Percentiles rank a stretch among this genome's conserved stretches.
phyloP scores from a whole-genome alignment of 2,329 filamentous ascomycete genomes.

The Penicillium sp. region DNA sequence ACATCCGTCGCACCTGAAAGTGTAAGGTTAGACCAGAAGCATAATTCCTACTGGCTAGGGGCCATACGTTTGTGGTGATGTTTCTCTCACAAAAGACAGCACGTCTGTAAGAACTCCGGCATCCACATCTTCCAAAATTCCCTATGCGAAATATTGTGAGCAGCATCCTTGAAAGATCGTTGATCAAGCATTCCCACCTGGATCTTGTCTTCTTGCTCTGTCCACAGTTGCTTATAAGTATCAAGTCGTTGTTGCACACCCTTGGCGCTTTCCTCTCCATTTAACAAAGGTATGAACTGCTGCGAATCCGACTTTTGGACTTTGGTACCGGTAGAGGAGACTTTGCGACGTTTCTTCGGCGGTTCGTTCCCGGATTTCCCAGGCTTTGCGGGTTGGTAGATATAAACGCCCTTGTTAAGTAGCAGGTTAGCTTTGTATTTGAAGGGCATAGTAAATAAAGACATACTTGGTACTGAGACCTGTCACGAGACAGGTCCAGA shows the following conservation, averaged over 20 bases:
- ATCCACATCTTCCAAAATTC: slow-evolving; percentile 45
- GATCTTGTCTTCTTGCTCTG: slow-evolving; percentile 43
- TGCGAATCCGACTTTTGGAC: slow-evolving; percentile 16
- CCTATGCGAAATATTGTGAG: slow-evolving; percentile 24
- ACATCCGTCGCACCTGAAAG: slow-evolving; percentile 40
- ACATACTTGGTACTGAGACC: slow-evolving; percentile 36
- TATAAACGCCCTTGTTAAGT: slow-evolving; percentile 60
- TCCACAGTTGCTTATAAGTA: slow-evolving; percentile 46
- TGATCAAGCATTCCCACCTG: slow-evolving; percentile 30
- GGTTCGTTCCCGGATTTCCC: slow-evolving; percentile 42
- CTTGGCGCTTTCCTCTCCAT: slow-evolving; percentile 40
- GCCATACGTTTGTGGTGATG: slow-evolving; percentile 42
- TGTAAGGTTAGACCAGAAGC: slow-evolving; percentile 14
- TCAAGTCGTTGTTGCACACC: slow-evolving; percentile 41
- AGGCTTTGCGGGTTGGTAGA: slow-evolving; percentile 60
- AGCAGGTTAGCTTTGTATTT: slow-evolving; percentile 20
- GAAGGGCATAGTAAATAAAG: not conserved
- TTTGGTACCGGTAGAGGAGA: slow-evolving; percentile 44
- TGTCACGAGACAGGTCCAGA: slow-evolving; percentile 30
- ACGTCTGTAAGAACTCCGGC: slow-evolving; percentile 44
- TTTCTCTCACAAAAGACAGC: slow-evolving; percentile 40
- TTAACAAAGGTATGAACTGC: slow-evolving; percentile 45
- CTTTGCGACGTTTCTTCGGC: slow-evolving; percentile 63
- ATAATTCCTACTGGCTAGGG: not conserved
- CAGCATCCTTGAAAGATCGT: slow-evolving; percentile 2